Evolutionary conservation across 2,329 filamentous ascomycete species (phyloP).

Genomic region (Huntiella abstrusa): DNA sequence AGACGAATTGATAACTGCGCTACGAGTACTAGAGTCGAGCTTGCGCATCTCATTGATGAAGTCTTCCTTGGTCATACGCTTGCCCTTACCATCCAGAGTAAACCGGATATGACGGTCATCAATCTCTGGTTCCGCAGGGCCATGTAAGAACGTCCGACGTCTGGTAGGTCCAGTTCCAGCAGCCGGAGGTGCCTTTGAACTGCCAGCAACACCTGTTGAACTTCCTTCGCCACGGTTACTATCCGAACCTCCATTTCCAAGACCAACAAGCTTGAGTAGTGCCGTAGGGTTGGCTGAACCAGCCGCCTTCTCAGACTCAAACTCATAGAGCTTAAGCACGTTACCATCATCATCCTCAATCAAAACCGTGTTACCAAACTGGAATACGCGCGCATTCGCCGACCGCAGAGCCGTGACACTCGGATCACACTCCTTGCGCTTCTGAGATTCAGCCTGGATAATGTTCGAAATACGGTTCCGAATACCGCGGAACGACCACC

Average conservation of each 20-base stretch:
- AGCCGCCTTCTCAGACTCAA: conserved; percentile 34
- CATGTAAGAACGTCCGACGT: conserved; percentile 19
- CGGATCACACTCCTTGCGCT: conserved; percentile 36
- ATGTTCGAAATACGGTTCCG: conserved; percentile 32
- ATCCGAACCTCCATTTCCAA: conserved; percentile 18
- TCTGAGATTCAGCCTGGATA: conserved; percentile 40
- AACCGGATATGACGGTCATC: conserved; percentile 60
- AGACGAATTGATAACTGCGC: conserved; percentile 33
- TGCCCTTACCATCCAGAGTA: conserved; percentile 53
- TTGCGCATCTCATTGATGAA: conserved; percentile 58
- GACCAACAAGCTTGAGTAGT: conserved; percentile 34
- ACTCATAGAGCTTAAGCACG: conserved; percentile 67
- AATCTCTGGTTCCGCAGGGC: conserved; percentile 28
- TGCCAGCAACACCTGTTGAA: conserved; percentile 12
- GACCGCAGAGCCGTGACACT: conserved; percentile 34
- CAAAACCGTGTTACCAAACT: conserved; percentile 75
- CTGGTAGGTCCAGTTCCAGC: conserved; percentile 12
- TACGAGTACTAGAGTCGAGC: conserved; percentile 46
- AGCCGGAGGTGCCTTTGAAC: conserved; percentile 13
- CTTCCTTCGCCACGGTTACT: conserved; percentile 12
- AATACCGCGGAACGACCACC: conserved; percentile 22
- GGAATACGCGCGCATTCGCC: conserved; percentile 65
- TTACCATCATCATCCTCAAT: conserved; percentile 76
- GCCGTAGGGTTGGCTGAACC: conserved; percentile 17
- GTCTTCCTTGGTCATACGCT: conserved; percentile 61